Evolutionary conservation across 805 yeast genomes (phyloP).

Genomic region (Candida glaebosa): DNA sequence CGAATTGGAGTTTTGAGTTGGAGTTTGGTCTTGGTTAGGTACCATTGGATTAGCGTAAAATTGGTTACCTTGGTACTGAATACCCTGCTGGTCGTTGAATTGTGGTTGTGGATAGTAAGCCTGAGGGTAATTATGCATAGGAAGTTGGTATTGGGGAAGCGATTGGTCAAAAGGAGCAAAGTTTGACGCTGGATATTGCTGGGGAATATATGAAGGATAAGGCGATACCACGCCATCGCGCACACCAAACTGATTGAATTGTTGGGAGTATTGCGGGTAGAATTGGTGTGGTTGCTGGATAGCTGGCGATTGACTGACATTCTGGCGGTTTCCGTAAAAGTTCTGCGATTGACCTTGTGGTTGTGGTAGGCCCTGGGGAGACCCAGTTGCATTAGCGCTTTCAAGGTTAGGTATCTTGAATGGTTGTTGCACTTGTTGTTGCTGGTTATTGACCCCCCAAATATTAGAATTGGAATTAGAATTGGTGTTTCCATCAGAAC

Average conservation of each 20-base stretch:
- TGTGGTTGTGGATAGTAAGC: background rate
- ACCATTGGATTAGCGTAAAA: background rate
- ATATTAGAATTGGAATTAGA: conserved; percentile 1
- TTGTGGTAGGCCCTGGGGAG: background rate
- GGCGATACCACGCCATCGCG: conserved; percentile 5
- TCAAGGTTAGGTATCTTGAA: conserved; percentile 2
- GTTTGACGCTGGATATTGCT: conserved; percentile 1
- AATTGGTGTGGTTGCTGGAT: conserved; percentile 6
- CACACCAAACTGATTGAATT: background rate
- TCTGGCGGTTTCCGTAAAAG: background rate
- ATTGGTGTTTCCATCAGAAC: conserved; percentile 4
- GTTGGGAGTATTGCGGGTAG: conserved; percentile 5
- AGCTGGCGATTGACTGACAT: conserved; percentile 2
- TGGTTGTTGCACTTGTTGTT: conserved; percentile 2
- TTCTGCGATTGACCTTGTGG: background rate
- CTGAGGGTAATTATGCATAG: conserved; percentile 3
- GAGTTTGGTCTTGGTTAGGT: background rate
- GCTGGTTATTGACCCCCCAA: conserved; percentile 5
- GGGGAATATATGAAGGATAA: conserved; percentile 3
- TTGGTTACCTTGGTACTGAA: background rate
- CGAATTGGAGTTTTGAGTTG: background rate
- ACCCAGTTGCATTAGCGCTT: background rate
- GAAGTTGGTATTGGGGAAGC: background rate
- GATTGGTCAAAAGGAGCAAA: conserved; percentile 1
- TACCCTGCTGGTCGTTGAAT: background rate